Evolutionary conservation across 2,329 filamentous ascomycete species (phyloP).

Genomic region (Botrytis porri): DNA sequence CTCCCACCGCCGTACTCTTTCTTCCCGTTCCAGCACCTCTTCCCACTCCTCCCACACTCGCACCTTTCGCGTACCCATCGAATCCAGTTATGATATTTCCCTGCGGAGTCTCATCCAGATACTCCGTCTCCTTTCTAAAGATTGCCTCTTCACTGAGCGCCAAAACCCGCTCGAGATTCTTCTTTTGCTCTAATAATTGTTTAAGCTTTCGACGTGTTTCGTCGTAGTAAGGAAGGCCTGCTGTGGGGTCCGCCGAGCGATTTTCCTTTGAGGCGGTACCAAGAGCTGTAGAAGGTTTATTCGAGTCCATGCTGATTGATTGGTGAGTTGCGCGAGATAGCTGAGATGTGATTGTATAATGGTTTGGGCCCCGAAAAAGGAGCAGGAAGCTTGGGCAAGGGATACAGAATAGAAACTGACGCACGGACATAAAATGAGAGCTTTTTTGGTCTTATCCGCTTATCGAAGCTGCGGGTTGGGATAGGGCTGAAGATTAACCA

Average conservation of each 20-base stretch:
- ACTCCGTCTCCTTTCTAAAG: conserved; percentile 76
- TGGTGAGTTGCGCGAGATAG: neutral
- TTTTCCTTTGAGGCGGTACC: conserved; percentile 41
- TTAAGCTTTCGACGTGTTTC: conserved; percentile 65
- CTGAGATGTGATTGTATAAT: neutral
- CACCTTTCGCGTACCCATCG: conserved; percentile 95
- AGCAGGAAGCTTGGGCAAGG: conserved; percentile 1
- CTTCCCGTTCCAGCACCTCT: conserved; percentile 54
- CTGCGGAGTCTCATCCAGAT: conserved; percentile 82
- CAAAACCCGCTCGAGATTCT: conserved; percentile 41
- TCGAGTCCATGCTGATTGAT: neutral
- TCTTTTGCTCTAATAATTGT: conserved; percentile 64
- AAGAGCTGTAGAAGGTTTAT: neutral
- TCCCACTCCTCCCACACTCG: conserved; percentile 50
- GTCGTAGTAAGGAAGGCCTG: conserved; percentile 66
- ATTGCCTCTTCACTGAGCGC: conserved; percentile 70
- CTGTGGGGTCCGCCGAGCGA: conserved; percentile 45
- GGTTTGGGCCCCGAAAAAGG: neutral
- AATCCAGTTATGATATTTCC: conserved; percentile 98
- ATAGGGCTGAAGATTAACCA: conserved; percentile 7
- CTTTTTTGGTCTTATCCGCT: conserved; percentile 16
- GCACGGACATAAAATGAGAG: conserved; percentile 1
- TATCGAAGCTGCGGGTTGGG: conserved; percentile 6
- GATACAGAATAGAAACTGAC: neutral
- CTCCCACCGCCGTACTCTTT: conserved; percentile 57